These are phyloP conservation scores for Lepiota brunneoincarnata DNA, from an alignment of 768 basidiomycete species.

Conservation along the genomic window DNA sequence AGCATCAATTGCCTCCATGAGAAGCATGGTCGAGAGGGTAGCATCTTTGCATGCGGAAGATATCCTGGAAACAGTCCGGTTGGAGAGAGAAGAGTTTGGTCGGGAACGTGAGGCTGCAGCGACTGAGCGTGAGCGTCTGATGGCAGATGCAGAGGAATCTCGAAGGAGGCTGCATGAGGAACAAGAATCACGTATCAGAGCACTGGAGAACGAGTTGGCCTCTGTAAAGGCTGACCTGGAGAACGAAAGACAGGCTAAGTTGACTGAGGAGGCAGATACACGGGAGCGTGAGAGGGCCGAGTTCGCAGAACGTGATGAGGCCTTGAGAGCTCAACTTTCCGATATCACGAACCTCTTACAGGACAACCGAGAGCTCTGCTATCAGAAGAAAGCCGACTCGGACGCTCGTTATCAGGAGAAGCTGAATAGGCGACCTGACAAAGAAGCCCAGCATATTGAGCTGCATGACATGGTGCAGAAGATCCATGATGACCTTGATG, in stretches of 20 bases:
- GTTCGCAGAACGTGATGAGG: conserved; percentile 57
- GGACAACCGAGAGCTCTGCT: conserved; percentile 58
- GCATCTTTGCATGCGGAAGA: conserved; percentile 55
- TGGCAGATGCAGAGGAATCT: conserved; percentile 49
- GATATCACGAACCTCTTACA: conserved; percentile 76
- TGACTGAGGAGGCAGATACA: conserved; percentile 59
- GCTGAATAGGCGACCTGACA: conserved; percentile 50
- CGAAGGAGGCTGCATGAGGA: conserved; percentile 44
- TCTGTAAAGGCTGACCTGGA: conserved; percentile 58
- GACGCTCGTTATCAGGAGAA: conserved; percentile 69
- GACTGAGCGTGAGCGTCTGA: conserved; percentile 52
- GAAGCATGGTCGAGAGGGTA: conserved; percentile 47
- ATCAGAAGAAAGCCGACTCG: conserved; percentile 55
- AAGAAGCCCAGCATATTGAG: conserved; percentile 55
- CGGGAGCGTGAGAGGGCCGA: conserved; percentile 60
- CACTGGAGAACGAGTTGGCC: conserved; percentile 63
- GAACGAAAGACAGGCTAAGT: conserved; percentile 54
- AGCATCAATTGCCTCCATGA: conserved; percentile 35
- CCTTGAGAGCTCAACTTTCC: conserved; percentile 53
- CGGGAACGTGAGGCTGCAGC: conserved; percentile 52
- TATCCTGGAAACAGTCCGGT: conserved; percentile 53
- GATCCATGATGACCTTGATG: conserved; percentile 54
- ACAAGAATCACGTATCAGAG: conserved; percentile 51
- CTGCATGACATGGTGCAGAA: conserved; percentile 60
- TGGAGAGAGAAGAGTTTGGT: conserved; percentile 58